phyloP scores from a whole-genome alignment of 2,329 filamentous ascomycete genomes.

The Chalara sp. region DNA sequence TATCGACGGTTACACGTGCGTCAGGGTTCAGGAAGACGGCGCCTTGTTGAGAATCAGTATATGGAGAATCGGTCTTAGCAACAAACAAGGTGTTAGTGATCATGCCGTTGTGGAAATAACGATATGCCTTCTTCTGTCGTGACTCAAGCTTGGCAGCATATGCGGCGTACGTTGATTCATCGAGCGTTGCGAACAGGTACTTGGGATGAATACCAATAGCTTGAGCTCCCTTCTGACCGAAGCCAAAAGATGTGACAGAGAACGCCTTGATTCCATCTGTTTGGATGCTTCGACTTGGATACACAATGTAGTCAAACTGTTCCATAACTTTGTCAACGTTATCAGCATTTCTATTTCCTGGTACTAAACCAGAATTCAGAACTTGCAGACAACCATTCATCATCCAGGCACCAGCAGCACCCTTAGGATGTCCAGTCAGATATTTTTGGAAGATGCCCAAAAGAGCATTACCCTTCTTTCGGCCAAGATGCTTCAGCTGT shows the following conservation, averaged over 20 bases:
- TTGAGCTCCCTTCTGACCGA: conserved; percentile 97
- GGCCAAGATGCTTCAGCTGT: conserved; percentile 89
- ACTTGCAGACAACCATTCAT: conserved; percentile 97
- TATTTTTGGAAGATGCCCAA: conserved; percentile 99
- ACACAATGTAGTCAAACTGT: conserved; percentile 96
- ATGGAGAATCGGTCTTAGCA: conserved; percentile 86
- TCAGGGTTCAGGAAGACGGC: conserved; percentile 91
- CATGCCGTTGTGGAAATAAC: conserved; percentile 96
- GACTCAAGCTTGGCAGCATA: conserved; percentile 88
- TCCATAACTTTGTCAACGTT: conserved; percentile 96
- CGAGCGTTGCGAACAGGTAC: conserved; percentile 92
- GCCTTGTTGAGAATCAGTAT: conserved; percentile 79
- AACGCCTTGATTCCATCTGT: conserved; percentile 98
- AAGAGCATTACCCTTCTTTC: conserved; percentile 92
- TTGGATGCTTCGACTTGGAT: conserved; percentile 90
- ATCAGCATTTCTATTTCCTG: conserved; percentile 96
- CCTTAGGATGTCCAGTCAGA: conserved; percentile 97
- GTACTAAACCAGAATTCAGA: conserved; percentile 86
- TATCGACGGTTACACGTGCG: conserved; percentile 76
- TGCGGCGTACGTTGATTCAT: conserved; percentile 70
- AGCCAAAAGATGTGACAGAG: conserved; percentile 97
- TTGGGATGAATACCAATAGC: conserved; percentile 94
- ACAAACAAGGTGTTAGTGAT: conserved; percentile 98
- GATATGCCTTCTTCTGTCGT: conserved; percentile 96
- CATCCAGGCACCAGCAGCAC: conserved; percentile 99